phyloP scores from a whole-genome alignment of 2,329 filamentous ascomycete species.

The Capronia americana region DNA sequence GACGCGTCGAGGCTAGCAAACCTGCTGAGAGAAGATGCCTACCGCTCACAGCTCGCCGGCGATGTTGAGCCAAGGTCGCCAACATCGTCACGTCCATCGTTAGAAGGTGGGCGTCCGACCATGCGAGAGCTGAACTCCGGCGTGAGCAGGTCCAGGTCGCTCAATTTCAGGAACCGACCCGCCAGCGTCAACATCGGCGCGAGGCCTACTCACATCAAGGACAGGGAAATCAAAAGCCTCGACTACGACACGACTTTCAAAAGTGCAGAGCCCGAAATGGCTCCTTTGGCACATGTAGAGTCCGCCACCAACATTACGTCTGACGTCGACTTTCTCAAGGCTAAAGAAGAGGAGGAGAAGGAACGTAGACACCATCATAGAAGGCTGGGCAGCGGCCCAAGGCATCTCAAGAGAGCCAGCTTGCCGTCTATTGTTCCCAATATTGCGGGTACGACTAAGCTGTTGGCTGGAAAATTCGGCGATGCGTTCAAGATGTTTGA shows the following conservation, averaged over 20 bases:
- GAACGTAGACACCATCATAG: slow-evolving; percentile 63
- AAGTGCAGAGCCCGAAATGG: slow-evolving; percentile 34
- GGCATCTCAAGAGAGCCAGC: slow-evolving; percentile 72
- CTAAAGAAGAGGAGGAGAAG: slow-evolving; percentile 70
- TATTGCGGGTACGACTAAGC: slow-evolving; percentile 75
- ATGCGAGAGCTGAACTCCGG: slow-evolving; percentile 66
- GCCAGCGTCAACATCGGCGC: slow-evolving; percentile 83
- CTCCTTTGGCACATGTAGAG: slow-evolving; percentile 45
- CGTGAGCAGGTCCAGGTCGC: slow-evolving; percentile 65
- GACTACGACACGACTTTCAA: slow-evolving; percentile 34
- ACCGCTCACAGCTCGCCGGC: slow-evolving; percentile 31
- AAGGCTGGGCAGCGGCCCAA: slow-evolving; percentile 63
- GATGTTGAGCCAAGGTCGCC: slow-evolving; percentile 56
- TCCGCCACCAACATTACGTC: slow-evolving; percentile 74
- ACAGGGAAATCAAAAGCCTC: slow-evolving; percentile 63
- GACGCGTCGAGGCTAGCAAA: slow-evolving; percentile 46
- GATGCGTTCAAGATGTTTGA: slow-evolving; percentile 95
- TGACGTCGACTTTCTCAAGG: slow-evolving; percentile 81
- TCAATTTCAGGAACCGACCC: slow-evolving; percentile 73
- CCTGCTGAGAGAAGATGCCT: slow-evolving; percentile 41
- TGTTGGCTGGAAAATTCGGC: slow-evolving; percentile 86
- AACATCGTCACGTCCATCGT: slow-evolving; percentile 68
- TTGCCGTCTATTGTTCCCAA: slow-evolving; percentile 65
- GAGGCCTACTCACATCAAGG: slow-evolving; percentile 80
- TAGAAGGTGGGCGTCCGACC: slow-evolving; percentile 72